Conservation (phyloP, 2,329 filamentous ascomycete species). For the Tolypocladium cylindrosporum region DNA sequence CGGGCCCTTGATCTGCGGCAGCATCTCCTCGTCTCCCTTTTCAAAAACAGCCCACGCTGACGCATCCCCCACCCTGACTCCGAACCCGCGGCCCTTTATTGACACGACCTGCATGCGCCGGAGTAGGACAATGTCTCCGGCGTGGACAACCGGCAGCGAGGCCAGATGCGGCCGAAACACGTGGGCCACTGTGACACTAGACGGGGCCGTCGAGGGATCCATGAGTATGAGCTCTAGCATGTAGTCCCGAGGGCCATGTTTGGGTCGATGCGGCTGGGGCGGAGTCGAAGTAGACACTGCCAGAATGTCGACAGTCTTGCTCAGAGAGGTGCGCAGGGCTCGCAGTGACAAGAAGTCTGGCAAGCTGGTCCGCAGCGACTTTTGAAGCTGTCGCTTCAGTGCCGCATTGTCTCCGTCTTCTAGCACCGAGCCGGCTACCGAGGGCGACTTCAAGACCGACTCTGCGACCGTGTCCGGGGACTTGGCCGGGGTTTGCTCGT, state of each 20-base stretch:
- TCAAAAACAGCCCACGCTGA: slow-evolving; percentile 56
- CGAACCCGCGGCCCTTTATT: slow-evolving; percentile 44
- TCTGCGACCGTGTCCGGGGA: slow-evolving; percentile 11
- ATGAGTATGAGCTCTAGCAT: slow-evolving; percentile 48
- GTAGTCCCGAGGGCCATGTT: slow-evolving; percentile 48
- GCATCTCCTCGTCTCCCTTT: slow-evolving; percentile 23
- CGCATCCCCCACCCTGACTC: slow-evolving; percentile 40
- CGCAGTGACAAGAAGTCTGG: slow-evolving; percentile 44
- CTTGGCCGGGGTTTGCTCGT: slow-evolving; percentile 9
- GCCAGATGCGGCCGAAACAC: slow-evolving; percentile 49
- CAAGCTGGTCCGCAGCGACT: slow-evolving; percentile 36
- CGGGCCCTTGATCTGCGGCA: slow-evolving; percentile 47
- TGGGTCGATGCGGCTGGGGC: slow-evolving; percentile 41
- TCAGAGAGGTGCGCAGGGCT: slow-evolving; percentile 37
- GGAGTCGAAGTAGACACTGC: slow-evolving; percentile 43
- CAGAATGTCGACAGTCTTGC: slow-evolving; percentile 41
- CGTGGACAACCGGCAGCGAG: slow-evolving; percentile 42
- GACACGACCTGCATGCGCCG: slow-evolving; percentile 44
- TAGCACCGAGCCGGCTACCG: slow-evolving; percentile 12
- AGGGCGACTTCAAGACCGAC: slow-evolving; percentile 14
- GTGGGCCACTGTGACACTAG: slow-evolving; percentile 41
- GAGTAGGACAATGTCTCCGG: slow-evolving; percentile 49
- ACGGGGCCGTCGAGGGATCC: slow-evolving; percentile 43
- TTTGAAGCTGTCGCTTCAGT: slow-evolving; percentile 35
- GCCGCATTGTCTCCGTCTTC: slow-evolving; percentile 19